Percentiles rank a stretch among this genome's conserved stretches.
phyloP scores from a whole-genome alignment of 2,329 filamentous ascomycete genomes.

The Pseudogymnoascus pannorum region DNA sequence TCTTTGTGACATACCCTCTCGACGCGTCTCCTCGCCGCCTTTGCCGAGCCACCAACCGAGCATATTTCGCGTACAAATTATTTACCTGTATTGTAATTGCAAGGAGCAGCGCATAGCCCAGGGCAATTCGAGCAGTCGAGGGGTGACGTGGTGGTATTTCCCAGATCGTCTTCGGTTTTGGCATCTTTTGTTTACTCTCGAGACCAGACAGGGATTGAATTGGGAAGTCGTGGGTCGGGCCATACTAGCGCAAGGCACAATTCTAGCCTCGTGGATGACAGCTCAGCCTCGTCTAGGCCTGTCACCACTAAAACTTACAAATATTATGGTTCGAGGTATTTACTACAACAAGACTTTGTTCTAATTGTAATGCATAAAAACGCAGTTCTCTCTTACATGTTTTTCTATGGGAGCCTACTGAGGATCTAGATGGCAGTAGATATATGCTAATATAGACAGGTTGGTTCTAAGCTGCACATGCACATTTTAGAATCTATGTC shows the following conservation, averaged over 20 bases:
- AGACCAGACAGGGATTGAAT: background rate
- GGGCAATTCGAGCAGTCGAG: background rate
- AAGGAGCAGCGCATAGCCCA: constrained; percentile 10
- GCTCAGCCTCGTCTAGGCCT: background rate
- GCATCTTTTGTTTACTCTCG: constrained; percentile 22
- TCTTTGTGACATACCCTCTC: constrained; percentile 14
- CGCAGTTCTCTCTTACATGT: too few species aligned
- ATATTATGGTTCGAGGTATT: background rate
- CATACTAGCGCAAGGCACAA: constrained; percentile 4
- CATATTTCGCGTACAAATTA: constrained; percentile 18
- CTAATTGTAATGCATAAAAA: background rate
- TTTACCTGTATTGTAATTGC: background rate
- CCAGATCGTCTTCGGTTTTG: background rate
- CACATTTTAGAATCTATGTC: background rate
- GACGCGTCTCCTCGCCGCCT: constrained; percentile 17
- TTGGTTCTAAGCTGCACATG: background rate
- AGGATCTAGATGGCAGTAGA: background rate
- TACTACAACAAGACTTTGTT: background rate
- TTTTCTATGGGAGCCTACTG: background rate
- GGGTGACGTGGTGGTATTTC: background rate
- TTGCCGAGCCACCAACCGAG: constrained; percentile 29
- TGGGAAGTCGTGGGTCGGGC: constrained; percentile 1
- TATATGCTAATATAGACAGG: background rate
- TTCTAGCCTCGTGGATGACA: background rate
- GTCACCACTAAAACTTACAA: background rate